Evolutionary conservation across 805 yeast species (phyloP).

Genomic region (Wickerhamiella alocasiicola): DNA sequence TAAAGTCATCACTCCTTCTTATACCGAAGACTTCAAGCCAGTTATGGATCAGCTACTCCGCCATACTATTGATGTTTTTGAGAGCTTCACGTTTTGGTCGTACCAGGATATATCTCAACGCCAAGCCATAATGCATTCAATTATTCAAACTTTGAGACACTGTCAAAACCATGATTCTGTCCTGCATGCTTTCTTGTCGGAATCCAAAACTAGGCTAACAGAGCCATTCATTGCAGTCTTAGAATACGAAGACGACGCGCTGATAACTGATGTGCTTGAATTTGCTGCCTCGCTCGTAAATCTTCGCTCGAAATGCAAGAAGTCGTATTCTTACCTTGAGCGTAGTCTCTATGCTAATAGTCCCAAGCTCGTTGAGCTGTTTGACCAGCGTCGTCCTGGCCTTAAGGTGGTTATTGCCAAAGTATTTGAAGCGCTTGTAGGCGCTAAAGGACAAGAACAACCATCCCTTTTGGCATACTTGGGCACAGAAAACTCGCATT

Average conservation of each 20-base stretch:
- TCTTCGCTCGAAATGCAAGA: constrained; percentile 39
- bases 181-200: not conserved
- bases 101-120: constrained; percentile 46
- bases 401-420: constrained; percentile 43
- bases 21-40: constrained; percentile 13
- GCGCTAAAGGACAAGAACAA: constrained; percentile 32
- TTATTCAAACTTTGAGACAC: constrained; percentile 41
- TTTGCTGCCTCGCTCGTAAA: constrained; percentile 46
- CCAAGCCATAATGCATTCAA: constrained; percentile 44
- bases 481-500: constrained; percentile 49
- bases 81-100: constrained; percentile 60
- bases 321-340: constrained; percentile 55
- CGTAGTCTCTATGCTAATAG: constrained; percentile 41
- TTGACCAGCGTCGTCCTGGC: constrained; percentile 33
- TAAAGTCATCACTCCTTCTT: constrained; percentile 37
- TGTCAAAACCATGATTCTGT: constrained; percentile 20
- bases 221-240: constrained; percentile 30
- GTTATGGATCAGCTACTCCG: constrained; percentile 7
- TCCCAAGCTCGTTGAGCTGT: constrained; percentile 45
- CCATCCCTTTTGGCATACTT: constrained; percentile 77
- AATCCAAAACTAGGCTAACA: constrained; percentile 31
- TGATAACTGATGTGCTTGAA: constrained; percentile 40
- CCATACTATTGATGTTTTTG: constrained; percentile 50
- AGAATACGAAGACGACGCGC: constrained; percentile 38
- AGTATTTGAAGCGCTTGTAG: constrained; percentile 35